Evolutionary conservation across 805 yeast genomes (phyloP).

Genomic region (Saccharomyces mikatae): DNA sequence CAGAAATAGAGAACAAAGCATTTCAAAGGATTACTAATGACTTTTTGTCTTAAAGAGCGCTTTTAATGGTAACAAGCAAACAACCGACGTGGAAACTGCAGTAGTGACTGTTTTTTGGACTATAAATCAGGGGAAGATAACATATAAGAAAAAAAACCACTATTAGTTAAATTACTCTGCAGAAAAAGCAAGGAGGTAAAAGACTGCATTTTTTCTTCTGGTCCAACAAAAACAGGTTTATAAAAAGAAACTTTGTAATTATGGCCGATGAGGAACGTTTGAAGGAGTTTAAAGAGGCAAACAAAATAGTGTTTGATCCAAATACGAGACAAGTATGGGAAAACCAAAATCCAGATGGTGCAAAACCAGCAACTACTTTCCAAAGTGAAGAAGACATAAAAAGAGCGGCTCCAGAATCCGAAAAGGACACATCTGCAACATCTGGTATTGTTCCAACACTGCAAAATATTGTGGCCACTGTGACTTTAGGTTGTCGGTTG

Average conservation of each 20-base stretch:
- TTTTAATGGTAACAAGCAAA: not conserved
- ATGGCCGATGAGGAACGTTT: conserved; percentile 30
- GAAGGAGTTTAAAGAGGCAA: conserved; percentile 30
- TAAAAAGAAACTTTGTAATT: not conserved
- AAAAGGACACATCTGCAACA: conserved; percentile 58
- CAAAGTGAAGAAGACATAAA: not conserved
- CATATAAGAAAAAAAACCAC: not conserved
- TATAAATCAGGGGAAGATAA: not conserved
- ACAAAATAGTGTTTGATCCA: conserved; percentile 30
- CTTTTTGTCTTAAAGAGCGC: not conserved
- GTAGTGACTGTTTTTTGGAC: not conserved
- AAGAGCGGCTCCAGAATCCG: not conserved
- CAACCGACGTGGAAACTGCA: not conserved
- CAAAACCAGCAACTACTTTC: conserved; percentile 2
- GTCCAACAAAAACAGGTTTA: not conserved
- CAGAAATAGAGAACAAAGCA: not conserved
- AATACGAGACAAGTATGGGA: conserved; percentile 34
- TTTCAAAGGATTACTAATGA: not conserved
- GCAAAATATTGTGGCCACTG: conserved; percentile 96
- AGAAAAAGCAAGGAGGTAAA: not conserved
- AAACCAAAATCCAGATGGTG: conserved; percentile 15
- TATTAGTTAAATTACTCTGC: not conserved
- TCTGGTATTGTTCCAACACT: conserved; percentile 93
- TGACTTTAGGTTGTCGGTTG: conserved; percentile 88
- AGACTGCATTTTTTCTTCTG: not conserved